These are phyloP conservation scores for Aspergillus viridinutans DNA, from an alignment of 2,329 filamentous ascomycete genomes.

Conservation along the genomic window DNA sequence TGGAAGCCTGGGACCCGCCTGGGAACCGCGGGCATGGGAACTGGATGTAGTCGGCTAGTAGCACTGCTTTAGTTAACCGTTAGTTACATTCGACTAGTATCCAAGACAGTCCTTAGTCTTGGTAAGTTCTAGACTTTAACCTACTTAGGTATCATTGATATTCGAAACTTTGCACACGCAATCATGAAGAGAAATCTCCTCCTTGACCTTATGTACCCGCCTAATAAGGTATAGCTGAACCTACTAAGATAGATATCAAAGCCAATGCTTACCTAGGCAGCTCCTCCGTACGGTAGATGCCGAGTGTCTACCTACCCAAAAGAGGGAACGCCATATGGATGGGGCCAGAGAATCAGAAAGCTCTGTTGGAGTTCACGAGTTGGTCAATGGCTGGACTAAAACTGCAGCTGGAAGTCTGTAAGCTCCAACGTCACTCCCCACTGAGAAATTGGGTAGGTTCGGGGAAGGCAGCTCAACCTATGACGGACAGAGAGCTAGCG, in stretches of 20 bases:
- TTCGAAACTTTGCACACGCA: too few relatives aligned
- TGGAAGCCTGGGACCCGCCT: not conserved
- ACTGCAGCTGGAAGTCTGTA: not conserved
- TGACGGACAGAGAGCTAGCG: not conserved
- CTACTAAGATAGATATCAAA: too few relatives aligned
- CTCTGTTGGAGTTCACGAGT: not conserved
- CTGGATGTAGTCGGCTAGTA: not conserved
- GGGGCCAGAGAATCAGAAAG: constrained; percentile 13
- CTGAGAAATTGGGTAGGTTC: not conserved
- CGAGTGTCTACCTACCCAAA: not conserved
- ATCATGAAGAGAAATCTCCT: too few relatives aligned
- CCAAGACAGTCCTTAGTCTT: too few relatives aligned
- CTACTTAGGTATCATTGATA: too few relatives aligned
- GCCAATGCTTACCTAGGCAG: not conserved
- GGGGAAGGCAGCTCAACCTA: not conserved
- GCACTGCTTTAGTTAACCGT: not conserved
- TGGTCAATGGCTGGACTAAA: not conserved
- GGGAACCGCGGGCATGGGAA: constrained; percentile 8
- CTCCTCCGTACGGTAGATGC: not conserved
- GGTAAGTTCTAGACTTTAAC: too few relatives aligned
- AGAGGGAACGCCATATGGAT: constrained; percentile 3
- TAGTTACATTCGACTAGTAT: not conserved
- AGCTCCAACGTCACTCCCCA: not conserved
- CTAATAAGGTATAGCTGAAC: too few relatives aligned
- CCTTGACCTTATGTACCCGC: too few relatives aligned